A percentile compares a stretch with the other conserved stretches of the same genome.
Evolutionary conservation across 2,329 filamentous ascomycete species (phyloP).

Genomic region (Tympanopsis confertula): DNA sequence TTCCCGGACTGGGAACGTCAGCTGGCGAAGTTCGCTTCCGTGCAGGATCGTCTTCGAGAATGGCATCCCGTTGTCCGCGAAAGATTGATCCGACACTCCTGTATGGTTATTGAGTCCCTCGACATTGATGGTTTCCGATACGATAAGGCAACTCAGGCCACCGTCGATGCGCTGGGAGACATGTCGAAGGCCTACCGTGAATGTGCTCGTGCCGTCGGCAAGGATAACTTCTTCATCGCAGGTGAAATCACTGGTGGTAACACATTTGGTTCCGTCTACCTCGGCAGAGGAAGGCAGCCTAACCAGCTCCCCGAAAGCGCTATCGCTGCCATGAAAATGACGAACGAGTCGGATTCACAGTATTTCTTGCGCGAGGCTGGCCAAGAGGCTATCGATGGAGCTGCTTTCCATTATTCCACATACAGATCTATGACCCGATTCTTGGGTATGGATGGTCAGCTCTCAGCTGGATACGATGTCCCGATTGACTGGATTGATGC

Average conservation of each 20-base stretch:
- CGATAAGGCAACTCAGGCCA: constrained; percentile 57
- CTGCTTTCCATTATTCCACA: constrained; percentile 32
- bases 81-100: constrained; percentile 48
- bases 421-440: constrained; percentile 17
- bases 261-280: constrained; percentile 44
- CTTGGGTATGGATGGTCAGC: constrained; percentile 16
- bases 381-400: constrained; percentile 41
- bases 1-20: constrained; percentile 53
- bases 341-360: constrained; percentile 24
- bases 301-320: constrained; percentile 34
- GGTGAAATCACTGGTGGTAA: constrained; percentile 55
- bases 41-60: constrained; percentile 55
- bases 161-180: constrained; percentile 46
- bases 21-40: constrained; percentile 53
- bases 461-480: constrained; percentile 17
- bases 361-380: constrained; percentile 39
- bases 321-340: constrained; percentile 33
- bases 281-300: constrained; percentile 49
- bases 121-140: constrained; percentile 58
- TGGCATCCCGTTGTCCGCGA: constrained; percentile 46
- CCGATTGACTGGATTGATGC: constrained; percentile 27
- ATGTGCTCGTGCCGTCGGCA: constrained; percentile 43
- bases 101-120: constrained; percentile 48
- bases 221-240: constrained; percentile 51
- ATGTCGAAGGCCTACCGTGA: constrained; percentile 43